Evolutionary conservation across 495 filamentous ascomycete genomes (phyloP).

Genomic region (Aspergillus olivimuriae): DNA sequence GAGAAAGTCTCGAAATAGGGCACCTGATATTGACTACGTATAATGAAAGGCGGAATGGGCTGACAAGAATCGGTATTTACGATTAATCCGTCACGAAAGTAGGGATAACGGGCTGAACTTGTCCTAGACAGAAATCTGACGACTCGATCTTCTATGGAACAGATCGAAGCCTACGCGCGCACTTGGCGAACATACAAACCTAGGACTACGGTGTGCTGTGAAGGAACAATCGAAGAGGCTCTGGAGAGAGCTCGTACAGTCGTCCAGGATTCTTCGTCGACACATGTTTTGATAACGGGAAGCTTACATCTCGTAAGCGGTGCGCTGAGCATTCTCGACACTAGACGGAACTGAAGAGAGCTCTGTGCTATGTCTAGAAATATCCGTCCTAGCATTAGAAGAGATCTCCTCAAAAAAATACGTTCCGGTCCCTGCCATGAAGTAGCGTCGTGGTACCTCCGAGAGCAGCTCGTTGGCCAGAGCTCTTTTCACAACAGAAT

Average conservation of each 20-base stretch:
- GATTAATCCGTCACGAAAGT: neutral
- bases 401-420: neutral
- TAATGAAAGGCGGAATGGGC: neutral
- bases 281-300: slow-evolving; percentile 2
- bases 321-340: neutral
- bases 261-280: neutral
- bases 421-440: neutral
- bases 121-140: neutral
- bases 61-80: slow-evolving; percentile 1
- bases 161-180: neutral
- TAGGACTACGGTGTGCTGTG: neutral
- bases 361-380: neutral
- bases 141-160: neutral
- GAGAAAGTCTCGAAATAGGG: slow-evolving; percentile 3
- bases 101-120: neutral
- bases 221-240: neutral
- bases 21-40: slow-evolving; percentile 1
- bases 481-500: neutral
- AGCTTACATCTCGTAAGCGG: slow-evolving; percentile 1
- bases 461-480: neutral
- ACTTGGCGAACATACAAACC: neutral
- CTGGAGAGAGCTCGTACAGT: neutral
- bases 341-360: neutral
- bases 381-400: neutral
- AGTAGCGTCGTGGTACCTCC: neutral